These are phyloP conservation scores for Hanseniaspora hatyaiensis DNA, from an alignment of 805 yeast species.

Conservation along the genomic window DNA sequence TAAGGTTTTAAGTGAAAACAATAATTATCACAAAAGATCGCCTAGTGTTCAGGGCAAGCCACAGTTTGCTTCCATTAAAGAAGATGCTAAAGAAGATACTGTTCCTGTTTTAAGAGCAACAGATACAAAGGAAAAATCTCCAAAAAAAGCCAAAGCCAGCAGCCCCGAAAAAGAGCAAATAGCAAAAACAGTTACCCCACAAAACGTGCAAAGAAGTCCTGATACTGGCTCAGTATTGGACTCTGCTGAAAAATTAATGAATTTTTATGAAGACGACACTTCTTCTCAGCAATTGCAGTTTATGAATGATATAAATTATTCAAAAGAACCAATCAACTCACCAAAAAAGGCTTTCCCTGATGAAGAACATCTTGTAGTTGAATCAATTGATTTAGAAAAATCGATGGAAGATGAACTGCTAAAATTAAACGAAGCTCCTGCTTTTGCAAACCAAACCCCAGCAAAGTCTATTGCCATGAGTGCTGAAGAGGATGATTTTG, in stretches of 20 bases:
- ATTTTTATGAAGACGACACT: slow-evolving; percentile 6
- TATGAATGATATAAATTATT: neutral
- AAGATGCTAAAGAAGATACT: neutral
- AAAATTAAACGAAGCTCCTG: neutral
- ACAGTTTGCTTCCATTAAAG: slow-evolving; percentile 5
- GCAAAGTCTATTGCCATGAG: neutral
- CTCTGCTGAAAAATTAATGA: neutral
- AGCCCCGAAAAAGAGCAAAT: neutral
- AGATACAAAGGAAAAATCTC: neutral
- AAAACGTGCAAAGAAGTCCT: neutral
- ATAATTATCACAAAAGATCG: slow-evolving; percentile 5
- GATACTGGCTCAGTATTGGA: neutral
- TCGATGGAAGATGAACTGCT: slow-evolving; percentile 5
- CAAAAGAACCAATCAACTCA: neutral
- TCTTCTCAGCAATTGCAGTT: neutral
- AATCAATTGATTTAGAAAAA: neutral
- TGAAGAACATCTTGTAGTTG: neutral
- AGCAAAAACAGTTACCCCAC: neutral
- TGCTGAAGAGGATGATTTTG: neutral
- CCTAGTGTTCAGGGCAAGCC: slow-evolving; percentile 15
- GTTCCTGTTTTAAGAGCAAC: no score
- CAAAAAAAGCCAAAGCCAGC: neutral
- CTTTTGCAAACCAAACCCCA: neutral
- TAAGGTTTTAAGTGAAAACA: no score
- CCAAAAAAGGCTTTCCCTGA: neutral